Percentiles rank a stretch among this genome's conserved stretches.
phyloP scores from a whole-genome alignment of 1,139 yeast species.

The Geotrichum siamense region DNA sequence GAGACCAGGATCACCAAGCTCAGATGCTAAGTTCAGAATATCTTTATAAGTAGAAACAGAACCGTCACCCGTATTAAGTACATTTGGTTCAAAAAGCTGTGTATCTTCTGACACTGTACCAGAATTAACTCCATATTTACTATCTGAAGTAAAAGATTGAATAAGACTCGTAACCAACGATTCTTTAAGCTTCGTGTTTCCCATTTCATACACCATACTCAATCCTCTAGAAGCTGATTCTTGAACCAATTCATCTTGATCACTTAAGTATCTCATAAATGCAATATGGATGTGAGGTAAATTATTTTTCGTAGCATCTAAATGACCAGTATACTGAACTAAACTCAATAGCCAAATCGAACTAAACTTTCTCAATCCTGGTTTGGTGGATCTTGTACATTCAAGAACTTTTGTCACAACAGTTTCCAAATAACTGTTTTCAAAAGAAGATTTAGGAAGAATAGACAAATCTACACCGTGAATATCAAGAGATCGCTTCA shows the following conservation, averaged over 20 bases:
- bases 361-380: conserved; percentile 63
- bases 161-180: conserved; percentile 68
- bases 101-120: conserved; percentile 77
- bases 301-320: conserved; percentile 38
- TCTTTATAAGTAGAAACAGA: conserved; percentile 79
- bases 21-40: conserved; percentile 77
- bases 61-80: conserved; percentile 71
- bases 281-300: conserved; percentile 58
- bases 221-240: conserved; percentile 90
- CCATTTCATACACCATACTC: conserved; percentile 71
- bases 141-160: conserved; percentile 64
- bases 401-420: conserved; percentile 46
- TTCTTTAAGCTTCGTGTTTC: conserved; percentile 62
- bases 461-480: conserved; percentile 20
- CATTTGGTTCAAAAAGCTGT: conserved; percentile 76
- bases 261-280: conserved; percentile 68
- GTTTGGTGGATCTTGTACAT: conserved; percentile 60
- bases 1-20: conserved; percentile 90
- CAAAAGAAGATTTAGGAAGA: conserved; percentile 9
- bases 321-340: conserved; percentile 62
- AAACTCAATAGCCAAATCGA: conserved; percentile 83
- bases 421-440: conserved; percentile 19
- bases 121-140: conserved; percentile 49
- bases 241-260: conserved; percentile 75
- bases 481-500: conserved; percentile 49